Evolutionary conservation across 2,329 filamentous ascomycete species (phyloP), one percentile per base, ranked within the genome.

Genomic region (Malbranchea cinnamomea): DNA sequence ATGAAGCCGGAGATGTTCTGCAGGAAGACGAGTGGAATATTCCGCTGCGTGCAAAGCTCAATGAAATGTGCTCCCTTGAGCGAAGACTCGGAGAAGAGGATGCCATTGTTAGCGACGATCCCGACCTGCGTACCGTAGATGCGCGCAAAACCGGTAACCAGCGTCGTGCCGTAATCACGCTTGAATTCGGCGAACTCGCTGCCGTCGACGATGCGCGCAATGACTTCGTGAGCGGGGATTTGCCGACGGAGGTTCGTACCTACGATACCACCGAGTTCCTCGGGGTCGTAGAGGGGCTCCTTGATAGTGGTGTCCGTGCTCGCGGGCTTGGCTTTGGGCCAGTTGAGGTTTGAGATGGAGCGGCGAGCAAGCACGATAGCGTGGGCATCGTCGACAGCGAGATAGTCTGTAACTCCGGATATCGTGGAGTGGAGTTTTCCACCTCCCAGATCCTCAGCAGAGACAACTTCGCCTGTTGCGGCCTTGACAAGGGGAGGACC

Each of bases 1-100:
- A 98, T 98, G 68, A 98, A 98, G 24, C 89, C 89, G 4, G 76
- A 78, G 50, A 98, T 95, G 55, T 98, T 95, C 54, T 98, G 89
- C 12, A 98, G 62, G 59, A 95, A 95, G 29, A 95, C 68, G 6
- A 95, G 65, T 1, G 89, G 87, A 33, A 95, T 80, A 31, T 81
- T 74, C 33, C 89, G 78, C 56, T 94, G 84, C 17, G 78, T 69
- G 61, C 87, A 95, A 4, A 98, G 71, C 57, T 98, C 82, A 46
- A 95, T 83, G 55, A 98, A 98, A 59, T 98, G 89, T 0, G 89
- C 84, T 20, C 85, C 89, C 59, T 98, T 98, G 37, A 93, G 67
- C 6, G 83, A 76, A 6, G 81, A 84, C 30, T 84, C 73, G 32
- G 80, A 83, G 62, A 95, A 91, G 5, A 98, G 67, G 44, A 95